Base-by-base conservation (phyloP, 345 rosid genomes). In the Syzygium aromaticum region DNA sequence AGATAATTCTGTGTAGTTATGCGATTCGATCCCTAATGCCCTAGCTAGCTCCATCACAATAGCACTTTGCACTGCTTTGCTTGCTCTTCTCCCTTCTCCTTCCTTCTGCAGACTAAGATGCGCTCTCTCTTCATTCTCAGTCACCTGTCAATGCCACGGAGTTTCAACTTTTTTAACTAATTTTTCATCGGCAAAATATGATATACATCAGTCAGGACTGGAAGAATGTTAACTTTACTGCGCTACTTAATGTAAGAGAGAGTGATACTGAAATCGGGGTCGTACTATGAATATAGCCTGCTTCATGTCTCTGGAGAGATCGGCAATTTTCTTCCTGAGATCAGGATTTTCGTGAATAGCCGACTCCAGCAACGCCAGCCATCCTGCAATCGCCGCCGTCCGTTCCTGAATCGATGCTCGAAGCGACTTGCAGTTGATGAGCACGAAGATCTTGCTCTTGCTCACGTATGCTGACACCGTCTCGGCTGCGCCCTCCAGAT, bases 121-220 rank as follows among this genome's bases (percentile, higher is more conserved):
- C 43, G 90, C 92, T 88, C 92, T 85, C 87, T 91, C 91, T 88
- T 92, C 94, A 85, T 89, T 90, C 87, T 92, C 92, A 61, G 91
- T 88, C 78, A 91, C 91, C 94, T 92, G 49, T 49, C 82, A 73
- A 38, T 92, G 49, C 82, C 82, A 73, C 33, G 23, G 49, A 73
- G 49, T 73, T 73, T 73, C 21, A 27, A 38, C 25, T 15, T 38
- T 21, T 38, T 73, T 38, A 33, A 40, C 19, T 43, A 73, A 11
- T 73, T 73, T 73, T 38, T 38, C 49, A 25, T 38, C 27, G 49
- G 82, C 49, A 77, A 86, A 59, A 25, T 25, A 63, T 14, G 30
- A 56, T 67, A 85, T 67, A 28, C 51, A 56, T 25, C 46, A 49
- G 33, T 25, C 73, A 46, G 46, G 19, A 83, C 22, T 15, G 27